A percentile compares a stretch with the other conserved stretches of the same genome.
Conservation (phyloP, 805 yeast species). For the Dipodascopsis uninucleata region DNA sequence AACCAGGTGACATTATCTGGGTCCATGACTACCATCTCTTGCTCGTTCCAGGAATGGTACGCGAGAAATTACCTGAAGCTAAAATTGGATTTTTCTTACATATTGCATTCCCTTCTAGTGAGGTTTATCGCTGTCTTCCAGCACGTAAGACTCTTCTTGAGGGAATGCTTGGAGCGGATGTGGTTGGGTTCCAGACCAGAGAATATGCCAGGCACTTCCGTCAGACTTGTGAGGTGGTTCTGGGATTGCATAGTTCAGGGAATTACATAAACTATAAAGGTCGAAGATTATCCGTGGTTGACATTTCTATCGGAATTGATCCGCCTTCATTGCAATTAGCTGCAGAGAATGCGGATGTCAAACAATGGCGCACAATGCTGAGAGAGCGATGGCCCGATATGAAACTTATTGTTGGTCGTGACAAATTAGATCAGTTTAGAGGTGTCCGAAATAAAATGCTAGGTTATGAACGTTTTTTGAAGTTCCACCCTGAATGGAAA, state of each 20-base stretch:
- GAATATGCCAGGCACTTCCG: conserved; percentile 92
- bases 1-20: conserved; percentile 77
- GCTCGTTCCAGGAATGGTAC: conserved; percentile 79
- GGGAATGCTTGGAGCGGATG: conserved; percentile 87
- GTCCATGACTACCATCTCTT: conserved; percentile 90
- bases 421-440: conserved; percentile 79
- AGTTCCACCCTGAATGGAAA: conserved; percentile 65
- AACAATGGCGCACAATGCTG: conserved; percentile 61
- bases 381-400: conserved; percentile 74
- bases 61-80: conserved; percentile 72
- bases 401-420: conserved; percentile 76
- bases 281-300: conserved; percentile 37
- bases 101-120: conserved; percentile 92
- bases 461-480: conserved; percentile 79
- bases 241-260: conserved; percentile 84
- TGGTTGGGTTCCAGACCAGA: conserved; percentile 82
- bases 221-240: conserved; percentile 80
- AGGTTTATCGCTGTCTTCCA: conserved; percentile 90
- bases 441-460: conserved; percentile 84
- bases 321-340: conserved; percentile 45
- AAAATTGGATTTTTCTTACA: conserved; percentile 89
- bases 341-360: conserved; percentile 42
- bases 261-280: conserved; percentile 52
- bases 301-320: conserved; percentile 43
- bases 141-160: conserved; percentile 70